Conservation (phyloP, 305 asterid species). For the Salvia sclarea region DNA sequence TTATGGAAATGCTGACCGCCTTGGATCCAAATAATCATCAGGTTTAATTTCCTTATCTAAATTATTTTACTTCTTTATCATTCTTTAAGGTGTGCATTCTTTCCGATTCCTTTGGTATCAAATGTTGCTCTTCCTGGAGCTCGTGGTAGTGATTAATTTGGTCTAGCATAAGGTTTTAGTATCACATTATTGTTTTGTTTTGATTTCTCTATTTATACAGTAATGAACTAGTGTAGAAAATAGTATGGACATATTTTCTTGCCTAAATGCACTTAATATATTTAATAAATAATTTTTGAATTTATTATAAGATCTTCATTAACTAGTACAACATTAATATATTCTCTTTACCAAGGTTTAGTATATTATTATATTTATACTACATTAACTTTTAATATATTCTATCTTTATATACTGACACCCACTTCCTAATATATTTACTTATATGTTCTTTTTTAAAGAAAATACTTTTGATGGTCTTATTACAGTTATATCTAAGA, state of each 20-base stretch:
- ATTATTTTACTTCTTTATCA: neutral
- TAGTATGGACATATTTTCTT: neutral
- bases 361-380: neutral
- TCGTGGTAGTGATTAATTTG: neutral
- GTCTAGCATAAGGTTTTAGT: neutral
- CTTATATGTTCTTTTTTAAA: too few relatives aligned
- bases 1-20: slow-evolving; percentile 88
- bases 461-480: neutral
- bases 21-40: slow-evolving; percentile 74
- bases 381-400: neutral
- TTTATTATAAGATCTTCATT: neutral
- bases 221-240: neutral
- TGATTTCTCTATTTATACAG: neutral
- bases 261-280: neutral
- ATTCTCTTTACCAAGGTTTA: neutral
- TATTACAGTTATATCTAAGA: neutral
- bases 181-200: slow-evolving; percentile 2
- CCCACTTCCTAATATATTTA: neutral
- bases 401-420: neutral
- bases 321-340: neutral
- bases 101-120: neutral
- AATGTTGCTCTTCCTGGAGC: neutral
- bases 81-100: slow-evolving; percentile 16
- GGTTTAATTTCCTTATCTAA: slow-evolving; percentile 45
- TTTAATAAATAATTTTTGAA: neutral